Evolutionary conservation across 805 yeast species (phyloP), one percentile per base, ranked within the genome.

Genomic region (Yueomyces sinensis): DNA sequence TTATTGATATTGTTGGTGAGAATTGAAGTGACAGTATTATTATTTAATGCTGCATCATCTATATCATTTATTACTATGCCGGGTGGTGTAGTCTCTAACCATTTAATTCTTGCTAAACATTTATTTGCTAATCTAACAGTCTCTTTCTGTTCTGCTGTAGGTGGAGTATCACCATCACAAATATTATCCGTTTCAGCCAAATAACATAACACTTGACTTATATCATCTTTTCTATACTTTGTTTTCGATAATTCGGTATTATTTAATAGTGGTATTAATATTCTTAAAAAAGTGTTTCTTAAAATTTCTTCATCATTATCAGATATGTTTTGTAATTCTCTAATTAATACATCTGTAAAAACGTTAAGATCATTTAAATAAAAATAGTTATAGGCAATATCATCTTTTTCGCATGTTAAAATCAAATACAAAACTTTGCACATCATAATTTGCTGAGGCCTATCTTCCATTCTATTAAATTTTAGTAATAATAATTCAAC

Each of bases 311-410:
- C 71, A n/a, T n/a, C n/a, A 16, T 70, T 71, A 11, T 65, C 68
- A 17, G 86, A 71, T 29, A 83, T 55, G 47, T 87, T 76, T 43
- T 70, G 70, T 35, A 89, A 62, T 50, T 87, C 95, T 35, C 97
- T 62, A 1, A 87, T 65, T 34, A 87, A 64, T 9, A 87, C 86
- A 48, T 84, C 95, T 13, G 81, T 75, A 37, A 87, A 67, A 5
- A 87, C 93, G 45, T 79, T 76, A 38, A 87, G 58, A 52, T 87
- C 97, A 47, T 87, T 87, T 41, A 82, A 63, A 50, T 87, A 87
- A 32, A 84, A 72, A 45, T 77, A 65, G 38, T 77, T 80, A 35
- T 70, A 62, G 0, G 93, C 77, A 6, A 49, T 32, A 27, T 59
- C 58, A 5, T 76, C 64, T 11, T 41, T 40, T 4, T 76, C 71